Base-by-base conservation (phyloP, 805 yeast species). In the Starmerella etchellsii region DNA sequence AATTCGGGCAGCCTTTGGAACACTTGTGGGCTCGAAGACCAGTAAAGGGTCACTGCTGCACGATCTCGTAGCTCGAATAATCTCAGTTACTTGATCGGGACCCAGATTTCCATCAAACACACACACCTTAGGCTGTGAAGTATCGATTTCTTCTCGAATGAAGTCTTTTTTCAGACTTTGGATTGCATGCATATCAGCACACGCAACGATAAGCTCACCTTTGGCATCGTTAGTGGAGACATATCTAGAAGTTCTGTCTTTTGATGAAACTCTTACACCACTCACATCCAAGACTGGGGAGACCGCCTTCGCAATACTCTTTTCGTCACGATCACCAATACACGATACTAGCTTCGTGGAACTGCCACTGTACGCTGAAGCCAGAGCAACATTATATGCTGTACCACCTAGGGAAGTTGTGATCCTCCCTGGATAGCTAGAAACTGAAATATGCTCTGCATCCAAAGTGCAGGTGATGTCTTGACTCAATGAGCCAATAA, bases 101-200 rank as follows among this genome's bases (percentile, higher is more conserved):
- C 78, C 69, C 3, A 84, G 58, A 53, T 84, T 84, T 32, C 83
- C 76, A 55, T 84, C 95, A 34, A 78, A 54, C 4, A 79, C 65
- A 7, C 81, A 67, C 21, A 61, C 57, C 57, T 84, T 85, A 0
- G 93, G 81, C 4, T 56, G 48, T 1, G 67, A 56, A 11, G 54
- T 38, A 1, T 47, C 43, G 4, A 84, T 49, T 46, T 70, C 65
- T 0, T 57, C 31, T 2, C 52, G 43, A 2, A 79, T 64, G 44
- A 70, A 71, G 0, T 60, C 57, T 0, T 59, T 37, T 13, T 74
- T 63, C 34, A 73, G 44, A 22, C 65, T 60, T 48, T 80, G 81
- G 19, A 77, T 62, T 9, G 78, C 71, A n/a, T 65, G 64, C 94
- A 85, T 84, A 23, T 82, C 94, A 3, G 94, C 88, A 53, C 83